Conservation (phyloP, 345 rosid genomes). For the Populus alba region DNA sequence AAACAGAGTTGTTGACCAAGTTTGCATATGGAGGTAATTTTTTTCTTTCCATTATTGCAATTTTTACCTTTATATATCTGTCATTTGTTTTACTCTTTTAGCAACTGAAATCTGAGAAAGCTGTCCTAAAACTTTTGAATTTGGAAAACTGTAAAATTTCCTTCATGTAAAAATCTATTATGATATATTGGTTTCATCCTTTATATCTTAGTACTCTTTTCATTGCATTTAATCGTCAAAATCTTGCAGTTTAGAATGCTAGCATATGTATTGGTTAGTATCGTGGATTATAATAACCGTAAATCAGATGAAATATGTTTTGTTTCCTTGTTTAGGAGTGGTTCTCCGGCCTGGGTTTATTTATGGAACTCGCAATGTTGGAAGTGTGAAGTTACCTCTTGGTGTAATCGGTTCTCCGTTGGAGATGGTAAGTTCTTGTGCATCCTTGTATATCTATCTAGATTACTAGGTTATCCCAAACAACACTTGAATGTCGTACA, state of each 20-base stretch:
- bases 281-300: background rate
- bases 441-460: background rate
- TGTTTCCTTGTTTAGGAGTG: slow-evolving; percentile 51
- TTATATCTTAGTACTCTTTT: background rate
- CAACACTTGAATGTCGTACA: background rate
- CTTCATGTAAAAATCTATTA: background rate
- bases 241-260: background rate
- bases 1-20: slow-evolving; percentile 82
- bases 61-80: background rate
- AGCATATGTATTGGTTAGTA: background rate
- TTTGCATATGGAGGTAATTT: slow-evolving; percentile 84
- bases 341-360: slow-evolving; percentile 95
- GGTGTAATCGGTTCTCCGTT: slow-evolving; percentile 81
- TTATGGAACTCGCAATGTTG: slow-evolving; percentile 81
- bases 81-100: background rate
- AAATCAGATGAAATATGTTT: background rate
- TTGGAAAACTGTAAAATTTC: background rate
- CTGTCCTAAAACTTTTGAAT: background rate
- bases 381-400: slow-evolving; percentile 75
- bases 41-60: background rate
- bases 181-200: background rate
- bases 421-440: slow-evolving; percentile 63
- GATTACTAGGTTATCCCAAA: background rate
- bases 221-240: background rate
- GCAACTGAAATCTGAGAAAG: background rate